A percentile compares a stretch with the other conserved stretches of the same genome.
Evolutionary conservation across 225 moss, liverwort and hornwort species (phyloP).

Genomic region (Climacium dendroides): DNA sequence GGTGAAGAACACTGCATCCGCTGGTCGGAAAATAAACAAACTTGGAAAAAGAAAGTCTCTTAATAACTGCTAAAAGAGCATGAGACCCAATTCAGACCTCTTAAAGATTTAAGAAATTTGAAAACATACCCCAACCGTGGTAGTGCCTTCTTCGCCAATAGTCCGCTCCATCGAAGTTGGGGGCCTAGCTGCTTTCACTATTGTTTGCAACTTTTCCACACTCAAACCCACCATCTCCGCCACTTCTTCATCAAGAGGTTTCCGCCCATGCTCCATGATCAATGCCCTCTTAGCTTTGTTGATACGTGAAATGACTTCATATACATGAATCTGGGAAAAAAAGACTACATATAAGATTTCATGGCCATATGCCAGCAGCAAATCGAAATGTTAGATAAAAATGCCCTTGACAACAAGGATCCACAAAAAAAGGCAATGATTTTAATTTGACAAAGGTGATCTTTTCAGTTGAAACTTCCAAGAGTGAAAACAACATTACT

Average conservation of each 20-base stretch:
- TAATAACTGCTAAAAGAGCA: not conserved
- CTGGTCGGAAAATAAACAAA: not conserved
- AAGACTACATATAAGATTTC: not conserved
- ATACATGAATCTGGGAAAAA: slow-evolving; percentile 17
- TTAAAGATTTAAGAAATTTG: not conserved
- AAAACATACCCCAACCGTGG: slow-evolving; percentile 44
- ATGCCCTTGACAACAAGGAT: not conserved
- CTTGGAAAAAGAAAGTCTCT: not conserved
- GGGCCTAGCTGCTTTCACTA: slow-evolving; percentile 50
- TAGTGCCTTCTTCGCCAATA: slow-evolving; percentile 53
- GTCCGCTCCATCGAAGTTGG: slow-evolving; percentile 82
- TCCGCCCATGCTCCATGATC: slow-evolving; percentile 56
- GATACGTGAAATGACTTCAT: slow-evolving; percentile 71
- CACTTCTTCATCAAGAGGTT: slow-evolving; percentile 59
- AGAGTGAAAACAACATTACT: not conserved
- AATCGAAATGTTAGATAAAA: not conserved
- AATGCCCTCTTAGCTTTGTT: slow-evolving; percentile 81
- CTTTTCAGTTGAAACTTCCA: not conserved
- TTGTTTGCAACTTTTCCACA: slow-evolving; percentile 50
- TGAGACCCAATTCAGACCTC: not conserved
- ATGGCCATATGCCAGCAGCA: not conserved
- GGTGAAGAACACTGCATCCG: not conserved
- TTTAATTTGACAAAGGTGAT: not conserved
- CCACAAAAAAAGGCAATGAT: not conserved
- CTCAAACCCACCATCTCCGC: slow-evolving; percentile 65